Conservation (phyloP, 257 asterid species). For the Eucommia ulmoides region DNA sequence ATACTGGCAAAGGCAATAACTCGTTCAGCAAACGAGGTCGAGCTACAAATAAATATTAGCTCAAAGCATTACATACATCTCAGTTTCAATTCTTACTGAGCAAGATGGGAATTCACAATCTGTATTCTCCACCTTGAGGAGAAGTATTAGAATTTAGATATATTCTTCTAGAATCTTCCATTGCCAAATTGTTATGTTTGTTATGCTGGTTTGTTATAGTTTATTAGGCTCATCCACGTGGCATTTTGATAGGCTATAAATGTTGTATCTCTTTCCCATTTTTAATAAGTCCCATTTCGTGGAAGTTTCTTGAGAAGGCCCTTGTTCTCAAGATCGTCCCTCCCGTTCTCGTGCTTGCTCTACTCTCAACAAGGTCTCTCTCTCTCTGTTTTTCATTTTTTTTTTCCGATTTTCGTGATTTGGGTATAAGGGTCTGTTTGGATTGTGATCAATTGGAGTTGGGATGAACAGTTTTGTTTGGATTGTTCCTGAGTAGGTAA, state of each 20-base stretch:
- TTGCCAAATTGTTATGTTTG: constrained; percentile 49
- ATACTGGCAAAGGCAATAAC: constrained; percentile 74
- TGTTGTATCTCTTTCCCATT: too few species aligned
- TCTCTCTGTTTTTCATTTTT: background rate
- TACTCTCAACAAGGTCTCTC: constrained; percentile 65
- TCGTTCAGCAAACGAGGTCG: constrained; percentile 66
- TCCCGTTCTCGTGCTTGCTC: constrained; percentile 61
- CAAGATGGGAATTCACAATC: too few species aligned
- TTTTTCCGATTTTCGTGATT: background rate
- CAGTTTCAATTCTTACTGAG: too few species aligned
- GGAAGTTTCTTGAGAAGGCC: constrained; percentile 90
- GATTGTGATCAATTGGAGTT: too few species aligned
- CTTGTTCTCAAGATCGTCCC: constrained; percentile 67
- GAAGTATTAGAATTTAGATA: too few species aligned
- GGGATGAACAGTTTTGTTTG: too few species aligned
- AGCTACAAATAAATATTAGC: constrained; percentile 43
- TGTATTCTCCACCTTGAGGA: too few species aligned
- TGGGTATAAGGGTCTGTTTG: background rate
- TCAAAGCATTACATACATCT: too few species aligned
- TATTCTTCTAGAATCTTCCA: too few species aligned
- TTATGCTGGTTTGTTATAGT: constrained; percentile 63
- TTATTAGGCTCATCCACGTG: too few species aligned
- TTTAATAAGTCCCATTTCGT: constrained; percentile 71
- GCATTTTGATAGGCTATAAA: too few species aligned
- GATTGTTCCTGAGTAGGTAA: too few species aligned